These are phyloP conservation scores for Schizothecium vesticola DNA, from an alignment of 495 filamentous ascomycete genomes.

Conservation along the genomic window DNA sequence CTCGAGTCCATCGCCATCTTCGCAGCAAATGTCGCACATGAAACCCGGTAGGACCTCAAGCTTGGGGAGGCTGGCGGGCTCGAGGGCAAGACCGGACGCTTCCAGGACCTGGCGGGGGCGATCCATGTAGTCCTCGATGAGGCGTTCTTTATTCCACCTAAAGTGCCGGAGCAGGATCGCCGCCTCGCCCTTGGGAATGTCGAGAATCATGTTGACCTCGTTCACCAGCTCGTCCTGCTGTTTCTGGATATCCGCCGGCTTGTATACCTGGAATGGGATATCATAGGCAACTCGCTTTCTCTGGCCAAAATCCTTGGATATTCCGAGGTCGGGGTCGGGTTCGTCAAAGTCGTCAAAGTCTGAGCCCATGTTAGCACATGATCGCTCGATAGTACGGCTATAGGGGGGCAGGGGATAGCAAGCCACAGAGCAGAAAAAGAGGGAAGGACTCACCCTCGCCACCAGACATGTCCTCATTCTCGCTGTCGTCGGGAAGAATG, in stretches of 20 bases:
- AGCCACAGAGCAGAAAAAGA: not conserved
- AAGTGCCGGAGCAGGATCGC: constrained; percentile 85
- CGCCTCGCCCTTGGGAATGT: constrained; percentile 76
- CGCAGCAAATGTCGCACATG: constrained; percentile 91
- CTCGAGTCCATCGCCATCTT: constrained; percentile 72
- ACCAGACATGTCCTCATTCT: constrained; percentile 64
- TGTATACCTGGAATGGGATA: constrained; percentile 74
- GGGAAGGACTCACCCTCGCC: constrained; percentile 62
- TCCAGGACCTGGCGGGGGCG: constrained; percentile 70
- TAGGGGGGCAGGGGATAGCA: not conserved
- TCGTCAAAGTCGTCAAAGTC: constrained; percentile 70
- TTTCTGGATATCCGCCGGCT: constrained; percentile 70
- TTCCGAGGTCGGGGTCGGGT: constrained; percentile 66
- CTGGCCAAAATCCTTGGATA: constrained; percentile 68
- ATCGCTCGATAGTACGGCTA: constrained; percentile 3
- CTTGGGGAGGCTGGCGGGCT: constrained; percentile 54
- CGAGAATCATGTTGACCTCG: constrained; percentile 83
- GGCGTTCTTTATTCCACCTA: constrained; percentile 90
- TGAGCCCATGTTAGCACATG: constrained; percentile 22
- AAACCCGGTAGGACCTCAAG: constrained; percentile 70
- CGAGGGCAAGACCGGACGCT: constrained; percentile 72
- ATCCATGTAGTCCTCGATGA: constrained; percentile 96
- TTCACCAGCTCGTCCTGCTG: constrained; percentile 80
- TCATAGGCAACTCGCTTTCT: constrained; percentile 72
- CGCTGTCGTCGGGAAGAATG: constrained; percentile 68